Percentiles rank a stretch among this genome's conserved stretches.
These are phyloP conservation scores for Plasmopara muralis DNA, from an alignment of 352 stramenopile species.

Conservation along the genomic window DNA sequence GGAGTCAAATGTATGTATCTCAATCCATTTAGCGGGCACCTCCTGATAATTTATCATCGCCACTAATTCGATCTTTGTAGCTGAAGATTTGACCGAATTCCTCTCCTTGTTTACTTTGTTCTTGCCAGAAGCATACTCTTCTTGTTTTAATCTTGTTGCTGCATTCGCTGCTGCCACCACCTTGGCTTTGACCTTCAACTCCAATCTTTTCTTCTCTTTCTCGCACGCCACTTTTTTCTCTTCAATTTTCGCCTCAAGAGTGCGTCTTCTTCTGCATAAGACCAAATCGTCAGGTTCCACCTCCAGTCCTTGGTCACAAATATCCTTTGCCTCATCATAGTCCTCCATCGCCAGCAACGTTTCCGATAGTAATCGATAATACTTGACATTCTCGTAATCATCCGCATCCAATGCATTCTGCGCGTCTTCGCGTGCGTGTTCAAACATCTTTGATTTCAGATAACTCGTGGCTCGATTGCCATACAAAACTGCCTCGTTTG, in stretches of 20 bases:
- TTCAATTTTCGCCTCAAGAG: constrained; percentile 11
- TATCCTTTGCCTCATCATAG: constrained; percentile 27
- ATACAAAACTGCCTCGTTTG: constrained; percentile 26
- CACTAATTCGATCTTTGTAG: constrained; percentile 17
- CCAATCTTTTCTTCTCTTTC: constrained; percentile 23
- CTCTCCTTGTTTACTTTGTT: constrained; percentile 23
- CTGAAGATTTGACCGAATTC: constrained; percentile 9
- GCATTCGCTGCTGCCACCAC: constrained; percentile 12
- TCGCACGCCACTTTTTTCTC: constrained; percentile 13
- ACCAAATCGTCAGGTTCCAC: constrained; percentile 18
- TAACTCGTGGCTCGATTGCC: constrained; percentile 33
- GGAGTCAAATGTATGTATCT: constrained; percentile 18
- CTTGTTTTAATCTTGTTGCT: neutral
- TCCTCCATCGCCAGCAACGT: constrained; percentile 30
- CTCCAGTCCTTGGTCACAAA: constrained; percentile 32
- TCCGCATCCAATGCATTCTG: constrained; percentile 29
- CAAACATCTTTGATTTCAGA: constrained; percentile 23
- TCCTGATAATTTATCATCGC: constrained; percentile 32
- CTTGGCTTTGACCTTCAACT: constrained; percentile 18
- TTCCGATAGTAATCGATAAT: constrained; percentile 32
- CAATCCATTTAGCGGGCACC: constrained; percentile 25
- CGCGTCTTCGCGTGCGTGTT: constrained; percentile 27
- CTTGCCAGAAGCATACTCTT: constrained; percentile 3
- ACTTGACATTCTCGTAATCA: constrained; percentile 25
- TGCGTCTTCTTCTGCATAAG: constrained; percentile 18